Conservation (phyloP, 1,284 basidiomycete species). For the Inonotus obliquus region DNA sequence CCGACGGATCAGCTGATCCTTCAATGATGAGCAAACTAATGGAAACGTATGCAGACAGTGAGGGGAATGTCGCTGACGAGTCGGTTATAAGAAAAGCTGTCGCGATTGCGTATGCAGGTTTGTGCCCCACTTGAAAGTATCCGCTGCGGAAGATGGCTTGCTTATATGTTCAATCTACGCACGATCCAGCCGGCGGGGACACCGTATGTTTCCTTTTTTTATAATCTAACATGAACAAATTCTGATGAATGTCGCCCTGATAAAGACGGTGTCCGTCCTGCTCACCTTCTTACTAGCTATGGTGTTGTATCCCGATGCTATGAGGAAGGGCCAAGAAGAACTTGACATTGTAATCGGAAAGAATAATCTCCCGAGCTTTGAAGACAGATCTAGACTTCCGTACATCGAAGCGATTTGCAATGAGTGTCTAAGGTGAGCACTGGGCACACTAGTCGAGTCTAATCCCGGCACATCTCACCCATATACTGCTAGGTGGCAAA, state of each 20-base stretch:
- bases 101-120: slow-evolving; percentile 8
- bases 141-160: neutral
- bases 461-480: neutral
- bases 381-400: slow-evolving; percentile 23
- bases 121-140: neutral
- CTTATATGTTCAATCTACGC: neutral
- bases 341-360: slow-evolving; percentile 23
- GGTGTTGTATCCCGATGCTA: slow-evolving; percentile 20
- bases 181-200: slow-evolving; percentile 19
- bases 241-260: slow-evolving; percentile 8
- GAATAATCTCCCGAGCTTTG: slow-evolving; percentile 22
- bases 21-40: slow-evolving; percentile 16
- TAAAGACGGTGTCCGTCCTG: neutral
- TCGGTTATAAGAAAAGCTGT: slow-evolving; percentile 1
- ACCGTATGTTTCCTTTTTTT: slow-evolving; percentile 14
- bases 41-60: slow-evolving; percentile 1
- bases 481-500: neutral
- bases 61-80: slow-evolving; percentile 8
- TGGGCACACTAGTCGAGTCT: neutral
- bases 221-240: neutral
- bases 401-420: slow-evolving; percentile 23
- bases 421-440: slow-evolving; percentile 12
- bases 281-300: slow-evolving; percentile 19
- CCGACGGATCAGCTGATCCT: slow-evolving; percentile 8
- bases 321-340: slow-evolving; percentile 22